Evolutionary conservation across 306 rosid species (phyloP), one percentile per base, ranked within the genome.

Genomic region (Cucurbita maxima): DNA sequence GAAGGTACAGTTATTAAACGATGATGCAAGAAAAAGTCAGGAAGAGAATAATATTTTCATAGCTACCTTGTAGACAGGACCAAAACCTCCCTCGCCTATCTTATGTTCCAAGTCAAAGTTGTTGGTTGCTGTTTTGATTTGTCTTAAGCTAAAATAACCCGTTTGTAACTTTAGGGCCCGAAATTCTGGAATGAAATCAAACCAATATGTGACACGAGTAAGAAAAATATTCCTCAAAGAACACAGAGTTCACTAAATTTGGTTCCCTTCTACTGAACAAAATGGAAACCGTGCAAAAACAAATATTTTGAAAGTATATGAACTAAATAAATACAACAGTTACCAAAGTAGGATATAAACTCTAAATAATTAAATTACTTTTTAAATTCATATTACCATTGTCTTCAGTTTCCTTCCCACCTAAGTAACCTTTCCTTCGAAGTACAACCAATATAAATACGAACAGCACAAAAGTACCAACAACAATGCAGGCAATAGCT

Each of bases 401-500:
- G 77, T 88, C 89, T 70, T 76, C 83, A 54, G 74, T 48, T 58
- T 75, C 85, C 79, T 86, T 81, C 57, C 75, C 50, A 18, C 85
- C 79, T 19, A 88, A 47, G 74, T 54, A 85, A 56, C 92, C 90
- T 70, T 59, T 82, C 78, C 45, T 48, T 79, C 84, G 72, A 30
- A 88, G 91, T 38, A 58, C 68, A 55, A 75, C 36, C 44, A 88
- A 54, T 74, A 84, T 71, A 52, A 91, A 66, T 19, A 80, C 36
- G 60, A 82, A 58, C 4, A 81, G 8, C 48, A 64, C 75, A 40
- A 83, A 83, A 19, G 77, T 82, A 45, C 79, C 92, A 51, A 72
- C 76, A 76, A 87, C 92, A 78, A 87, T 92, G 73, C 92, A 96
- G n/a, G 80, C 82, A 69, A 86, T 88, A 58, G 83, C 84, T 77